These are phyloP conservation scores for Sugiyamaella japonica DNA, from an alignment of 1,139 yeast species.

Conservation along the genomic window DNA sequence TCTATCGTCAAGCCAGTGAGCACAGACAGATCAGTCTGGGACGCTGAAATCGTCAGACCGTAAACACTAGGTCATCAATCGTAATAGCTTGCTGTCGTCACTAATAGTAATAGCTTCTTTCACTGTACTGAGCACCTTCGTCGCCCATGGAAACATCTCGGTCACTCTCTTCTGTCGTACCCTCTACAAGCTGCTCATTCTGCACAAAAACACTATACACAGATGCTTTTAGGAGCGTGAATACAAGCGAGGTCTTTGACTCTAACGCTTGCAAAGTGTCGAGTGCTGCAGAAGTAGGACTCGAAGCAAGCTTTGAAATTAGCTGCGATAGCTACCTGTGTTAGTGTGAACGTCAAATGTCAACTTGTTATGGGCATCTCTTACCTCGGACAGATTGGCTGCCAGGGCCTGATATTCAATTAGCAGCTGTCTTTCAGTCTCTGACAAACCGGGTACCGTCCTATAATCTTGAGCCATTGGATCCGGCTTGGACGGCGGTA, in stretches of 20 bases:
- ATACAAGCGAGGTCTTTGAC: constrained; percentile 57
- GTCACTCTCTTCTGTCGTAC: constrained; percentile 7
- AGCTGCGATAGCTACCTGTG: constrained; percentile 30
- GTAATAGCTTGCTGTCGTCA: background rate
- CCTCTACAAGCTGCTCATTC: constrained; percentile 36
- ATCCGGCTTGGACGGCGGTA: background rate
- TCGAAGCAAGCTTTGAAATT: constrained; percentile 25
- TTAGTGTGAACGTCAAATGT: constrained; percentile 9
- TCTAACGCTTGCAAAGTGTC: constrained; percentile 54
- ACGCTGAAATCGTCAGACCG: too few species aligned
- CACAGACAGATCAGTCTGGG: too few species aligned
- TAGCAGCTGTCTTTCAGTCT: constrained; percentile 35
- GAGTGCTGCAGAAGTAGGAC: constrained; percentile 43
- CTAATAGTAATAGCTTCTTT: constrained; percentile 39
- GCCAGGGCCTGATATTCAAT: constrained; percentile 37
- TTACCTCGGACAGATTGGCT: constrained; percentile 32
- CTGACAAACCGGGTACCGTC: constrained; percentile 31
- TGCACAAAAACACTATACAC: constrained; percentile 54
- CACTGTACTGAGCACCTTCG: constrained; percentile 42
- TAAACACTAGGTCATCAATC: too few species aligned
- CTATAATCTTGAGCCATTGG: constrained; percentile 20
- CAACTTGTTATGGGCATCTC: too few species aligned
- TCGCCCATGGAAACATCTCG: constrained; percentile 34
- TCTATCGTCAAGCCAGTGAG: too few species aligned
- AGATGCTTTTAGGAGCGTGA: constrained; percentile 59